phyloP scores from a whole-genome alignment of 371 early-diverging fungal genomes.

The Dinochytrium kinnereticum region DNA sequence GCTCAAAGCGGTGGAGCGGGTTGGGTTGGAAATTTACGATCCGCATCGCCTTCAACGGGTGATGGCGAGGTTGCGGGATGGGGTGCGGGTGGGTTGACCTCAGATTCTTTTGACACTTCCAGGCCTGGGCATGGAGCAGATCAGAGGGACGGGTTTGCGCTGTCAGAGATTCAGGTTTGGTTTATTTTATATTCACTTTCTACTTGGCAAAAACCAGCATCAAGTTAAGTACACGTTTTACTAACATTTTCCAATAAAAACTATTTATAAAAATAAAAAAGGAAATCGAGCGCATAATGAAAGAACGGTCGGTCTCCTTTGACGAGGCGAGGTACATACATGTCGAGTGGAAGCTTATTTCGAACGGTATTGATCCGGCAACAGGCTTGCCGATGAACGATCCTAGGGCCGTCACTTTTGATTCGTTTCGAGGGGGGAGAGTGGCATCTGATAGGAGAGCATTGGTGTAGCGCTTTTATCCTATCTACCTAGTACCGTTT shows the following conservation, averaged over 20 bases:
- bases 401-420: background rate
- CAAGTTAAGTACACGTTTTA: too few species aligned
- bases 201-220: background rate
- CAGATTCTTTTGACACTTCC: background rate
- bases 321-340: constrained; percentile 1
- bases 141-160: background rate
- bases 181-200: background rate
- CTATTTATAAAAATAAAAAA: too few species aligned
- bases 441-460: too few species aligned
- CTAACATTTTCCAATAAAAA: too few species aligned
- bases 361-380: constrained; percentile 1
- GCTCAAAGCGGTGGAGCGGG: too few species aligned
- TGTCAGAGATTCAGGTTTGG: background rate
- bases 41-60: background rate
- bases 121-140: background rate
- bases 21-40: too few species aligned
- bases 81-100: background rate
- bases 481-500: too few species aligned
- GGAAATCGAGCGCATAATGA: background rate
- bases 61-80: background rate
- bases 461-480: too few species aligned
- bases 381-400: background rate
- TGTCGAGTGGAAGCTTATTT: background rate
- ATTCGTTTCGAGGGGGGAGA: too few species aligned
- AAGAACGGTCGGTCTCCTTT: background rate